Conservation (phyloP, 345 rosid species). For the Mercurialis annua region DNA sequence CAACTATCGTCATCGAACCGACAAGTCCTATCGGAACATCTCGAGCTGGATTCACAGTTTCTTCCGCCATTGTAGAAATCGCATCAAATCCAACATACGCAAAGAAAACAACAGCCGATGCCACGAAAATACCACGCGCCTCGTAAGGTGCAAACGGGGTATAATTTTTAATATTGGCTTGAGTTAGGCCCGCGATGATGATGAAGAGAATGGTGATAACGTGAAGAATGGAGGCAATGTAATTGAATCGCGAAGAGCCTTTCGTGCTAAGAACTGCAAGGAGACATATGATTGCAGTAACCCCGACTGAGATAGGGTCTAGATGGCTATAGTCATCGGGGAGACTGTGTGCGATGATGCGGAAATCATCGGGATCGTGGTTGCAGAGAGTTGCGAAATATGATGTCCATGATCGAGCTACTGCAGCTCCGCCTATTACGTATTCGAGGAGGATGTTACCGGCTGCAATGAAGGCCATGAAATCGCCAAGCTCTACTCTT, state of each 20-base stretch:
- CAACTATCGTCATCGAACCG: constrained; percentile 65
- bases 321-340: constrained; percentile 20
- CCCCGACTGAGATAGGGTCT: constrained; percentile 24
- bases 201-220: constrained; percentile 21
- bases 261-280: constrained; percentile 25
- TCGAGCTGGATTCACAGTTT: constrained; percentile 23
- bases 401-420: constrained; percentile 23
- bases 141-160: constrained; percentile 9
- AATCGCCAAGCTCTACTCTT: constrained; percentile 27
- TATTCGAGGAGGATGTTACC: constrained; percentile 31
- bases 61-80: constrained; percentile 27
- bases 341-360: constrained; percentile 17
- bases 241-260: constrained; percentile 28
- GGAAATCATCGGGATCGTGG: constrained; percentile 17
- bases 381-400: constrained; percentile 27
- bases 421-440: constrained; percentile 19
- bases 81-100: constrained; percentile 31
- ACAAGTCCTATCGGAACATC: constrained; percentile 29
- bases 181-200: constrained; percentile 20
- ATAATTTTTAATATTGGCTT: constrained; percentile 17
- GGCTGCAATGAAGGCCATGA: constrained; percentile 27
- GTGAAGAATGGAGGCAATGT: constrained; percentile 19
- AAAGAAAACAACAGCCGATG: constrained; percentile 25
- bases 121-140: constrained; percentile 13
- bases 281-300: constrained; percentile 8